These are phyloP conservation scores for Neolentinus lepideus DNA, from an alignment of 1,284 basidiomycete species.

Conservation along the genomic window DNA sequence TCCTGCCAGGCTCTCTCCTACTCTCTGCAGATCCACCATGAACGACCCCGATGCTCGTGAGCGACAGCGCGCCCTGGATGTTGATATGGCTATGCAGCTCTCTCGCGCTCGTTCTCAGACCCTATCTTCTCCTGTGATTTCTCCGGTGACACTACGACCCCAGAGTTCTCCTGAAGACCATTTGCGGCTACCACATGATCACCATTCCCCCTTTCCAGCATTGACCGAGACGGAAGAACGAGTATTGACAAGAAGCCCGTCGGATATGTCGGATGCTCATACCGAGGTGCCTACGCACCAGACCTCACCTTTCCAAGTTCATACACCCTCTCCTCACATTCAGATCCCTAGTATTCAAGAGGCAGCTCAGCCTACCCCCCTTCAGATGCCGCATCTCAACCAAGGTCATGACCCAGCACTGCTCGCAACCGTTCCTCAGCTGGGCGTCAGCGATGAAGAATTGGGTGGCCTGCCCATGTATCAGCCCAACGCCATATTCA, in stretches of 20 bases:
- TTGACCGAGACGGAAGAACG: slow-evolving; percentile 39
- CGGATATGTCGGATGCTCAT: slow-evolving; percentile 3
- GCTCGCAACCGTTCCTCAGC: slow-evolving; percentile 26
- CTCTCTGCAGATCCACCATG: slow-evolving; percentile 53
- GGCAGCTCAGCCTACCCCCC: slow-evolving; percentile 5
- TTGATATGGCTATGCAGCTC: slow-evolving; percentile 79
- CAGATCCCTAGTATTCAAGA: slow-evolving; percentile 7
- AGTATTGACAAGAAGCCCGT: slow-evolving; percentile 22
- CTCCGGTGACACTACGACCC: slow-evolving; percentile 11
- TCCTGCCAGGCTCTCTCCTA: slow-evolving; percentile 52
- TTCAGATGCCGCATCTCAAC: slow-evolving; percentile 25
- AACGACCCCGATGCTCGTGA: slow-evolving; percentile 67
- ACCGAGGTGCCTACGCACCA: neutral
- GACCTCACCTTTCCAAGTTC: slow-evolving; percentile 3
- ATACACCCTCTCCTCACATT: slow-evolving; percentile 6
- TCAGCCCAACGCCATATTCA: slow-evolving; percentile 35
- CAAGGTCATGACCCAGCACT: slow-evolving; percentile 42
- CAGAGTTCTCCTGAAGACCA: slow-evolving; percentile 13
- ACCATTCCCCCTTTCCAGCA: slow-evolving; percentile 23
- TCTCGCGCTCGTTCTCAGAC: slow-evolving; percentile 69
- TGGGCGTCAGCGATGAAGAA: slow-evolving; percentile 11
- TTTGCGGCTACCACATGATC: slow-evolving; percentile 10
- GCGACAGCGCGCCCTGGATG: slow-evolving; percentile 80
- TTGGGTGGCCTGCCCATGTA: slow-evolving; percentile 54
- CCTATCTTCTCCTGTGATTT: slow-evolving; percentile 25